Conservation (phyloP, 257 asterid species). For the Anisodus tanguticus region DNA sequence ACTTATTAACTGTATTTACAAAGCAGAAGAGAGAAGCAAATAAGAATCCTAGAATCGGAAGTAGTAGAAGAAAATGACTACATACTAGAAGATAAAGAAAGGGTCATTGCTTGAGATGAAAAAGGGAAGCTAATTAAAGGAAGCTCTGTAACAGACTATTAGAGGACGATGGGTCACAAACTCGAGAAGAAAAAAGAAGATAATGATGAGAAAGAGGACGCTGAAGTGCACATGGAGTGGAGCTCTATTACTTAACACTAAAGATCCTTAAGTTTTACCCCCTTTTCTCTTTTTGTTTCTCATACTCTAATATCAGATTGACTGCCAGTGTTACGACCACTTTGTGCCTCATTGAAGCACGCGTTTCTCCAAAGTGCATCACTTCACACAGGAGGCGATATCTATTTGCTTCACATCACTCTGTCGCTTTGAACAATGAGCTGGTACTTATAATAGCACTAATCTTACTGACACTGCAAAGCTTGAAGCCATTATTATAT, state of each 20-base stretch:
- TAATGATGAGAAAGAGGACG: conserved; percentile 10
- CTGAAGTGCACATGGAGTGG: background rate
- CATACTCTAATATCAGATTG: background rate
- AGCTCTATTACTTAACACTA: background rate
- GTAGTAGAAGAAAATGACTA: background rate
- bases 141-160: background rate
- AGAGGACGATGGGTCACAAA: background rate
- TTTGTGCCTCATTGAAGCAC: background rate
- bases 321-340: background rate
- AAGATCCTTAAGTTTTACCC: background rate
- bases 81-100: conserved; percentile 12
- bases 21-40: background rate
- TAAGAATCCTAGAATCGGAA: background rate
- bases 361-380: background rate
- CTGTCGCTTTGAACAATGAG: no score
- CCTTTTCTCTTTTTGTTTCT: background rate
- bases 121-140: background rate
- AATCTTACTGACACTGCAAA: no score
- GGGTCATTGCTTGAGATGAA: background rate
- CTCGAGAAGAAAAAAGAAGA: background rate
- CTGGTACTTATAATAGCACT: no score
- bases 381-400: background rate
- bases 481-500: background rate
- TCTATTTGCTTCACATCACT: conserved; percentile 9
- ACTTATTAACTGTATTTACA: background rate